Evolutionary conservation across 2,329 filamentous ascomycete genomes (phyloP).

Genomic region (Didymella lethalis): DNA sequence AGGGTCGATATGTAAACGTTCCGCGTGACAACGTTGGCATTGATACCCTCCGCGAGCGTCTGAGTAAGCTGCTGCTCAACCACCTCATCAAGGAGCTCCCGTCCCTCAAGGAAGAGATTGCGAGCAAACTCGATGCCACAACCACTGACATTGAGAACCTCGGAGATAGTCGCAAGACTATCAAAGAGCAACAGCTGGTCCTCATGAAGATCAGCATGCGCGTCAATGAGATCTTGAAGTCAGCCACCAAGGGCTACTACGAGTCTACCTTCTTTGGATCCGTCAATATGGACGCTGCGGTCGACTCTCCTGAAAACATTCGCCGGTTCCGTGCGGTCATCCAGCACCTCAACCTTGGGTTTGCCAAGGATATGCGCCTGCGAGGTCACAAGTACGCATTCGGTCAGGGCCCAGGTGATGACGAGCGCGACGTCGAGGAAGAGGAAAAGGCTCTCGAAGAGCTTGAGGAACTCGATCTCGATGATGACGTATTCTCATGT

Average conservation of each 20-base stretch:
- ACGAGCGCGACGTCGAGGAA: background rate
- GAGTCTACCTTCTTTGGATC: background rate
- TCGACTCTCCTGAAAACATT: background rate
- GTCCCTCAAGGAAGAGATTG: background rate
- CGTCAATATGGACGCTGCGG: background rate
- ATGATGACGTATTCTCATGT: background rate
- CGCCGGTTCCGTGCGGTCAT: conserved; percentile 4
- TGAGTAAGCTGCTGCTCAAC: background rate
- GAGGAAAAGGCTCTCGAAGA: background rate
- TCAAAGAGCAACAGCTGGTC: background rate
- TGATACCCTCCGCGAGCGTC: background rate
- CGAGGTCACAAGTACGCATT: conserved; percentile 1
- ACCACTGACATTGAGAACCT: background rate
- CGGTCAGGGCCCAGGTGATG: background rate
- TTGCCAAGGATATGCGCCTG: conserved; percentile 1
- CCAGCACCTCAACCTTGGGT: background rate
- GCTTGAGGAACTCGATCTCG: background rate
- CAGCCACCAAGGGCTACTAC: background rate
- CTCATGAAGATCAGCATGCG: conserved; percentile 2
- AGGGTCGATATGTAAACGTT: background rate
- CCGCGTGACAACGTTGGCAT: background rate
- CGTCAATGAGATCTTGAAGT: background rate
- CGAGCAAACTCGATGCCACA: background rate
- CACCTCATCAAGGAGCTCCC: conserved; percentile 1
- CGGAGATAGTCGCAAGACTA: background rate